phyloP scores from a whole-genome alignment of 179 eudicot genomes.

The Amaranthus tricolor region DNA sequence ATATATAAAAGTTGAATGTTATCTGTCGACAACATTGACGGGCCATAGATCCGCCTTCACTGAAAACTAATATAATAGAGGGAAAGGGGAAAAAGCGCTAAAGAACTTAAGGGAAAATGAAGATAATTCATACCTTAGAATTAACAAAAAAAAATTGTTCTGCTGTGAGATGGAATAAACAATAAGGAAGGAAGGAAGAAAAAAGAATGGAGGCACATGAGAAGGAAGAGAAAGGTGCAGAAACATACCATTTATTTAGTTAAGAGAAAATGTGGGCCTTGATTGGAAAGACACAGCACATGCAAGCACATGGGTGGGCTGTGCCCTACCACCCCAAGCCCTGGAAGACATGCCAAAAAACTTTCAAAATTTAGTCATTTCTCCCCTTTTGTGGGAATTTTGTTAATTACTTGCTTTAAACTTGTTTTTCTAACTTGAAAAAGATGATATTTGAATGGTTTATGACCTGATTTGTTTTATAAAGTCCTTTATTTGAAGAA shows the following conservation, averaged over 20 bases:
- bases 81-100: background rate
- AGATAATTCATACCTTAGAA: slow-evolving; percentile 22
- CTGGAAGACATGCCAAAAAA: slow-evolving; percentile 24
- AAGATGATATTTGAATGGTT: too few species aligned
- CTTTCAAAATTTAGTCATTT: slow-evolving; percentile 7
- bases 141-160: slow-evolving; percentile 1
- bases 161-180: background rate
- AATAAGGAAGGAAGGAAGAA: slow-evolving; percentile 4
- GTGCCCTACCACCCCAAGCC: slow-evolving; percentile 43
- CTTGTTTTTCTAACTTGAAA: too few species aligned
- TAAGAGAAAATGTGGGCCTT: slow-evolving; percentile 24
- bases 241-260: slow-evolving; percentile 41
- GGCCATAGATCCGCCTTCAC: too few species aligned
- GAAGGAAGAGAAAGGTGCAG: slow-evolving; percentile 25
- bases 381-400: too few species aligned
- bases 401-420: too few species aligned
- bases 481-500: too few species aligned
- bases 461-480: too few species aligned
- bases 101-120: background rate
- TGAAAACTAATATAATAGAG: background rate
- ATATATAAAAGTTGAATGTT: too few species aligned
- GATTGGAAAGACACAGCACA: slow-evolving; percentile 74
- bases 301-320: slow-evolving; percentile 70
- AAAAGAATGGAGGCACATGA: slow-evolving; percentile 20
- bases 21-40: too few species aligned